Evolutionary conservation across 495 filamentous ascomycete genomes (phyloP).

Genomic region (Lophium mytilinum): DNA sequence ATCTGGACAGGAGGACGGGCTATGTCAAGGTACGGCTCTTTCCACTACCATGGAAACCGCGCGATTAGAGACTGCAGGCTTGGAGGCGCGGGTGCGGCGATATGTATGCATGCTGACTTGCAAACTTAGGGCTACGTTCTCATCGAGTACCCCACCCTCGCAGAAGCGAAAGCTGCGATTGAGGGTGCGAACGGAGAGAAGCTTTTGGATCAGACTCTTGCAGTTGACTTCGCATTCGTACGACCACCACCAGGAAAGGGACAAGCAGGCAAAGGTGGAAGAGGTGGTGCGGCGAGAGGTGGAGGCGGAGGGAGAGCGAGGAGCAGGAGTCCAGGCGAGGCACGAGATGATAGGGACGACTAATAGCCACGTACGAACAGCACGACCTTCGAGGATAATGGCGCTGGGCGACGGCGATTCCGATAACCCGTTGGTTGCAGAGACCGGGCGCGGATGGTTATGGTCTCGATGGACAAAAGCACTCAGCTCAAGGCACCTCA

Average conservation of each 20-base stretch:
- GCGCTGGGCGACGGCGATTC: too few species aligned
- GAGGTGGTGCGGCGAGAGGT: slow-evolving; percentile 36
- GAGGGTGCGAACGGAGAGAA: slow-evolving; percentile 73
- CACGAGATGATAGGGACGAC: slow-evolving; percentile 12
- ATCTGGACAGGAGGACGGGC: slow-evolving; percentile 88
- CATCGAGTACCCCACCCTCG: slow-evolving; percentile 85
- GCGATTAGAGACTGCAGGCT: too few species aligned
- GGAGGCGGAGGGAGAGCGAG: slow-evolving; percentile 46
- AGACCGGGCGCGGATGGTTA: too few species aligned
- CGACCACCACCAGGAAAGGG: slow-evolving; percentile 70
- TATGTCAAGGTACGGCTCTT: slow-evolving; percentile 76
- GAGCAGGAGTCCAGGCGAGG: slow-evolving; percentile 49
- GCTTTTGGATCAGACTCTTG: slow-evolving; percentile 84
- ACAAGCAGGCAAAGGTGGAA: slow-evolving; percentile 44
- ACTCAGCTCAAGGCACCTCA: too few species aligned
- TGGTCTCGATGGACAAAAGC: too few species aligned
- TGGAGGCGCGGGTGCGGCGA: too few species aligned
- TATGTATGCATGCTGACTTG: neutral
- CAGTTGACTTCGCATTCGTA: slow-evolving; percentile 95
- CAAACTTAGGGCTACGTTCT: slow-evolving; percentile 72
- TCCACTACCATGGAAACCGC: neutral
- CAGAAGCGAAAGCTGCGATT: slow-evolving; percentile 79
- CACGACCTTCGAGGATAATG: too few species aligned
- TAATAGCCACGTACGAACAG: neutral
- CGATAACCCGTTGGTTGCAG: too few species aligned